Conservation (phyloP, 768 basidiomycete genomes). For the Termitomyces sp. region DNA sequence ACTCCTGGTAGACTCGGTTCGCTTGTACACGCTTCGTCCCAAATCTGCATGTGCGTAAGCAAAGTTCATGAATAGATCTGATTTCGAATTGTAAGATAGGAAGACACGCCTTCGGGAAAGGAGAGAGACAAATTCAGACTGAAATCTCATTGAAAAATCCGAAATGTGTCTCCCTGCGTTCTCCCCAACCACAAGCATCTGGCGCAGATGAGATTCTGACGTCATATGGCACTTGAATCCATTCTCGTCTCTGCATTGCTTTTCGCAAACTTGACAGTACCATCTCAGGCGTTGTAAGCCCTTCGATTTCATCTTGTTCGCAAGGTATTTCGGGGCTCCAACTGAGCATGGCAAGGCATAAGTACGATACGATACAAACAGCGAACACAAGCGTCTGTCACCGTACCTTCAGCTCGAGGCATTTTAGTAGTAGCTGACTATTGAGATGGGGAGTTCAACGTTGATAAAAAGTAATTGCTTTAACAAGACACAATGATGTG, state of each 20-base stretch:
- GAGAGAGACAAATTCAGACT: conserved; percentile 86
- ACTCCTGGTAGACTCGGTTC: conserved; percentile 97
- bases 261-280: conserved; percentile 99
- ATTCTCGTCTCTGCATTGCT: conserved; percentile 98
- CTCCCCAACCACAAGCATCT: conserved; percentile 96
- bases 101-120: conserved; percentile 70
- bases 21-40: conserved; percentile 93
- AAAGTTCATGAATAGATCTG: not conserved
- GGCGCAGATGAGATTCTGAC: conserved; percentile 82
- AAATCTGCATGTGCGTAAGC: conserved; percentile 40
- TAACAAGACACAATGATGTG: not conserved
- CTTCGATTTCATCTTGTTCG: conserved; percentile 97
- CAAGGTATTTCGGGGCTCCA: conserved; percentile 84
- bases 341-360: conserved; percentile 32
- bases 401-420: conserved; percentile 80
- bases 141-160: conserved; percentile 84
- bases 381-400: not conserved
- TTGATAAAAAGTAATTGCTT: not conserved
- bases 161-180: conserved; percentile 88
- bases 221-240: conserved; percentile 95
- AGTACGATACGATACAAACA: not conserved
- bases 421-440: conserved; percentile 29
- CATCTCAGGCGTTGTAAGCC: conserved; percentile 92
- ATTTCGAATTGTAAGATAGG: not conserved
- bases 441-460: not conserved